Conservation (phyloP, 768 basidiomycete species). For the Tylopilus subfusipes region DNA sequence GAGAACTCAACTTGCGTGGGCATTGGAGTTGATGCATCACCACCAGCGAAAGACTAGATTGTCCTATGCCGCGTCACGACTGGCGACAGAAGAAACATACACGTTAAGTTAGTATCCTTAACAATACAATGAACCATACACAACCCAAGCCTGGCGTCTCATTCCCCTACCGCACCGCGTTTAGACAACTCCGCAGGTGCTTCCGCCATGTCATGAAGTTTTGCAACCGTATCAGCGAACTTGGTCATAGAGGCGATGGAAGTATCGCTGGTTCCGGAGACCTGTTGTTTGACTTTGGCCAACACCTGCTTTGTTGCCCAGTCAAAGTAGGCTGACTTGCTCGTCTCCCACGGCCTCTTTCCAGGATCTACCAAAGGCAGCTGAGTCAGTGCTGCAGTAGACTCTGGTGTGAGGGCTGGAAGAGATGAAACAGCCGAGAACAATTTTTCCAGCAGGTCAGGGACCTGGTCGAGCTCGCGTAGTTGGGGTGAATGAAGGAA, state of each 20-base stretch:
- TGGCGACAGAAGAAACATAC: not conserved
- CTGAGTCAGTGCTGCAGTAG: slow-evolving; percentile 35
- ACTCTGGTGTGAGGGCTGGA: slow-evolving; percentile 41
- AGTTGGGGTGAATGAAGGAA: slow-evolving; percentile 43
- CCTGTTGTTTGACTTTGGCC: slow-evolving; percentile 25
- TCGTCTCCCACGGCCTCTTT: slow-evolving; percentile 76
- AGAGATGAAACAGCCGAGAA: slow-evolving; percentile 48
- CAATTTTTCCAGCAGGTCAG: slow-evolving; percentile 42
- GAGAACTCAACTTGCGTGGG: not conserved
- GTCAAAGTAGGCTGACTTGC: slow-evolving; percentile 67
- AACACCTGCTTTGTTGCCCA: slow-evolving; percentile 70
- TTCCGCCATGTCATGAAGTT: slow-evolving; percentile 18
- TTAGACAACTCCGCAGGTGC: slow-evolving; percentile 1
- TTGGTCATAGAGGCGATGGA: slow-evolving; percentile 21
- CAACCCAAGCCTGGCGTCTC: not conserved
- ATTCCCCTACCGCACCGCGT: not conserved
- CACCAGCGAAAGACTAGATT: not conserved
- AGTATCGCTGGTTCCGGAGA: slow-evolving; percentile 14
- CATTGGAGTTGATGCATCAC: not conserved
- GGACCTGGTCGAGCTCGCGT: slow-evolving; percentile 36
- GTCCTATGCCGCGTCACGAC: not conserved
- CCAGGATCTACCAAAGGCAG: slow-evolving; percentile 47
- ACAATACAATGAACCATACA: not conserved
- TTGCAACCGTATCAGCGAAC: slow-evolving; percentile 18
- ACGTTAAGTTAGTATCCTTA: not conserved